Evolutionary conservation across 2,329 filamentous ascomycete genomes (phyloP).

Genomic region (Pseudomassariella vexata): DNA sequence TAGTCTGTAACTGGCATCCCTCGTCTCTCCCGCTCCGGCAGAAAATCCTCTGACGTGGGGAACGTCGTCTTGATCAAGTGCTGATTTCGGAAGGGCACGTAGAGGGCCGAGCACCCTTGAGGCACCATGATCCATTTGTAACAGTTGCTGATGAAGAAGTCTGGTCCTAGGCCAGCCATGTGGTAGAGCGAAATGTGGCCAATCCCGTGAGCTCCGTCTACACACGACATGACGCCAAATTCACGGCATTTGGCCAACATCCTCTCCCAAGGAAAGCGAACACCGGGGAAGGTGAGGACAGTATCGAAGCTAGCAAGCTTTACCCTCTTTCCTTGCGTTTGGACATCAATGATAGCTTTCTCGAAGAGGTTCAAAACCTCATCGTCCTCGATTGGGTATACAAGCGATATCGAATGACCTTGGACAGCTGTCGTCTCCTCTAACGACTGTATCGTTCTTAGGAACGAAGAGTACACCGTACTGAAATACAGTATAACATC

Average conservation of each 20-base stretch:
- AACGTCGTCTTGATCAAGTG: slow-evolving; percentile 54
- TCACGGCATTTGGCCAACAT: slow-evolving; percentile 49
- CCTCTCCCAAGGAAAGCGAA: slow-evolving; percentile 58
- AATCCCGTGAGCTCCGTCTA: slow-evolving; percentile 62
- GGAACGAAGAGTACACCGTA: slow-evolving; percentile 57
- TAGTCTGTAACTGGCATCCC: too few species aligned
- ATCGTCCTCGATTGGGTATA: slow-evolving; percentile 48
- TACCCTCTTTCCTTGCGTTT: slow-evolving; percentile 41
- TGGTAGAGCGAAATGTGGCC: slow-evolving; percentile 59
- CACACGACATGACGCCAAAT: slow-evolving; percentile 49
- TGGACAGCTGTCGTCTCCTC: too few species aligned
- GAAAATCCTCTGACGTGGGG: too few species aligned
- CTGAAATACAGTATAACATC: slow-evolving; percentile 60
- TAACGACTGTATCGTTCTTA: too few species aligned
- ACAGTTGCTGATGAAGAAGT: slow-evolving; percentile 63
- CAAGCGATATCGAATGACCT: slow-evolving; percentile 40
- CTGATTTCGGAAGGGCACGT: slow-evolving; percentile 56
- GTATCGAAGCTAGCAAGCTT: slow-evolving; percentile 60
- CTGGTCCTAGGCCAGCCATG: slow-evolving; percentile 45
- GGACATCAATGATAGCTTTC: slow-evolving; percentile 28
- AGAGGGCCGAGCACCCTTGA: slow-evolving; percentile 59
- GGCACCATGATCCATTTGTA: slow-evolving; percentile 66
- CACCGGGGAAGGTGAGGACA: slow-evolving; percentile 56
- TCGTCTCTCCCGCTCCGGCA: too few species aligned
- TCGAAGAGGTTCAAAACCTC: slow-evolving; percentile 49